phyloP scores from a whole-genome alignment of 179 eudicot genomes.

The Vitellaria paradoxa region DNA sequence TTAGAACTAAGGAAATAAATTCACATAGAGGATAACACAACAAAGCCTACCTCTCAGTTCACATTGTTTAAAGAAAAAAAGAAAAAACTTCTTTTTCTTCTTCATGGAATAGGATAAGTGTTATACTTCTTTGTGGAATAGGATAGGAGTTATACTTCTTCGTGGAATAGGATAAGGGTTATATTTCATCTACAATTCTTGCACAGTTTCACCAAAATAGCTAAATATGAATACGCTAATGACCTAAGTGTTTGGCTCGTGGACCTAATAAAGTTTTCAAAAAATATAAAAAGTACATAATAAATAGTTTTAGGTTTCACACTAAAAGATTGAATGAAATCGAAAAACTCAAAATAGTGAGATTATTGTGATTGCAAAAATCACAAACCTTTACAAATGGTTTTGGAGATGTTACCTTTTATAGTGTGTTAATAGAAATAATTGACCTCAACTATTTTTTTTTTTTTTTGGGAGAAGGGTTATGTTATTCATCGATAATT shows the following conservation, averaged over 20 bases:
- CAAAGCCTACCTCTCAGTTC: too few species aligned
- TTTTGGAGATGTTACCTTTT: neutral
- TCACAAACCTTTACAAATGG: neutral
- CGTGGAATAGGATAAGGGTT: too few species aligned
- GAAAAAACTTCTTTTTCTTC: too few species aligned
- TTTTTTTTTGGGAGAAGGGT: neutral
- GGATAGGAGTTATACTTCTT: too few species aligned
- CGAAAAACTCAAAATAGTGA: conserved; percentile 15
- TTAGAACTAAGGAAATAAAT: too few species aligned
- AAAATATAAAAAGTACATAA: neutral
- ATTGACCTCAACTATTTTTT: neutral
- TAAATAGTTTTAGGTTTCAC: conserved; percentile 10
- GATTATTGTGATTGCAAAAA: conserved; percentile 1
- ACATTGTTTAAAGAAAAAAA: too few species aligned
- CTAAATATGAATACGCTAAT: too few species aligned
- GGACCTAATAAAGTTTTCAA: neutral
- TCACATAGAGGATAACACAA: too few species aligned
- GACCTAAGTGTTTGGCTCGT: neutral
- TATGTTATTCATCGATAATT: neutral
- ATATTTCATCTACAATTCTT: too few species aligned
- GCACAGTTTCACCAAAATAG: too few species aligned
- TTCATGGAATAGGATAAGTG: too few species aligned
- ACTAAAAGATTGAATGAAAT: neutral
- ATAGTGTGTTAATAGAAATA: neutral
- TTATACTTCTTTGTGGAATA: too few species aligned